Percentiles rank a stretch among this genome's conserved stretches.
These are phyloP conservation scores for Closterium sp. DNA, from an alignment of 139 green algal genomes.

Conservation along the genomic window DNA sequence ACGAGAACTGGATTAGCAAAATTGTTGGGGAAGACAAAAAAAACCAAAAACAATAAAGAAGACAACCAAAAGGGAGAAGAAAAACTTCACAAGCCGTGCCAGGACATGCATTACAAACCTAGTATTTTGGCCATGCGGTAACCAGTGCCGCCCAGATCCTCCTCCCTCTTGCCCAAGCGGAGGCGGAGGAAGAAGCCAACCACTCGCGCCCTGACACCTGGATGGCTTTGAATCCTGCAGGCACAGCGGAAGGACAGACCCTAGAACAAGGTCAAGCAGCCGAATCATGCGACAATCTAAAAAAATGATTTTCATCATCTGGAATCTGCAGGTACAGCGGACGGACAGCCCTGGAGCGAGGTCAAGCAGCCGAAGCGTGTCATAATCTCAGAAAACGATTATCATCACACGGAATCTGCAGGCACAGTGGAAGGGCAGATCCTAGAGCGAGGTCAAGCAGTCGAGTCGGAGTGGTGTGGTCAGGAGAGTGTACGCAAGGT, in stretches of 20 bases:
- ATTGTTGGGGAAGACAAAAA: background rate
- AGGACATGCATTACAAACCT: conserved; percentile 21
- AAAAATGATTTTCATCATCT: no score
- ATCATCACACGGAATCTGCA: no score
- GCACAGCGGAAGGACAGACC: background rate
- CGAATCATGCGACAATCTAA: no score
- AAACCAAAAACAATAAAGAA: background rate
- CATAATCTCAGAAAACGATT: no score
- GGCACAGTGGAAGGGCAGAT: no score
- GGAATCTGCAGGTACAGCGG: no score
- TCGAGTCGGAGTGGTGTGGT: background rate
- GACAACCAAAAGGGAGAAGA: no score
- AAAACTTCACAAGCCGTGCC: background rate
- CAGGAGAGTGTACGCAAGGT: background rate
- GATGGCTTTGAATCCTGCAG: conserved; percentile 6
- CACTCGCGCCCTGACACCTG: background rate
- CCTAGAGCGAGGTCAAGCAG: background rate
- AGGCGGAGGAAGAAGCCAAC: conserved; percentile 32
- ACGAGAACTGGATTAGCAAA: no score
- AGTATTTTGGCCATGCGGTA: conserved; percentile 20
- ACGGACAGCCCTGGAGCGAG: no score
- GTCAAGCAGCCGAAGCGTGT: no score
- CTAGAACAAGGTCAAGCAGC: background rate
- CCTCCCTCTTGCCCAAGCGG: conserved; percentile 25
- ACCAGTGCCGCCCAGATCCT: conserved; percentile 12